Conservation (phyloP, 2,329 filamentous ascomycete species). For the Paecilomyces sp. region DNA sequence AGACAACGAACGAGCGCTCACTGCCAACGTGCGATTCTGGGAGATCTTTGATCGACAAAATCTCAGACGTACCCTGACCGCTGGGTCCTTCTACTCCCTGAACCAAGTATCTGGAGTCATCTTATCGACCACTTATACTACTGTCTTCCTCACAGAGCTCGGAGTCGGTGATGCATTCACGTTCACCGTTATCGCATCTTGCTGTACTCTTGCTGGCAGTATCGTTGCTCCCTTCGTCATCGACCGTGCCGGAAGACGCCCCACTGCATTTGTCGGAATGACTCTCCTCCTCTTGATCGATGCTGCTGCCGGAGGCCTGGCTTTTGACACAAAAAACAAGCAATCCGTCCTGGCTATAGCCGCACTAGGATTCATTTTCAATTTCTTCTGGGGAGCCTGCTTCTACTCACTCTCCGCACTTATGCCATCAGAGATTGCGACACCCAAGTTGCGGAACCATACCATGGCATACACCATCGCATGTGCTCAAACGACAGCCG, state of each 20-base stretch:
- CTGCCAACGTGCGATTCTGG: conserved; percentile 22
- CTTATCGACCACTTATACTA: conserved; percentile 30
- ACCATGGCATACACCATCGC: conserved; percentile 31
- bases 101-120: conserved; percentile 32
- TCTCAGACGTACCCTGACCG: conserved; percentile 28
- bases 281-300: conserved; percentile 25
- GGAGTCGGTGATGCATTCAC: conserved; percentile 26
- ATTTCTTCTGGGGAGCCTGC: conserved; percentile 31
- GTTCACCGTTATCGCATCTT: conserved; percentile 28
- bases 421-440: conserved; percentile 30
- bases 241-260: conserved; percentile 26
- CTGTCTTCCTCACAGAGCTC: conserved; percentile 27
- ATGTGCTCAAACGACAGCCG: conserved; percentile 28
- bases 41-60: conserved; percentile 28
- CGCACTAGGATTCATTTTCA: conserved; percentile 27
- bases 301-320: conserved; percentile 24
- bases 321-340: conserved; percentile 17
- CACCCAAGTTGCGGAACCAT: conserved; percentile 28
- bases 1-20: conserved; percentile 16
- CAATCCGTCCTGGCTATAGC: conserved; percentile 21
- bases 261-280: conserved; percentile 29
- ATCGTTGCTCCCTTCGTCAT: conserved; percentile 27
- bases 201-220: conserved; percentile 29
- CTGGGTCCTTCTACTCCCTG: conserved; percentile 27
- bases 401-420: conserved; percentile 28